Percentiles rank a stretch among this genome's conserved stretches.
phyloP scores from a whole-genome alignment of 2,329 filamentous ascomycete species.

The Truncatella angustata region DNA sequence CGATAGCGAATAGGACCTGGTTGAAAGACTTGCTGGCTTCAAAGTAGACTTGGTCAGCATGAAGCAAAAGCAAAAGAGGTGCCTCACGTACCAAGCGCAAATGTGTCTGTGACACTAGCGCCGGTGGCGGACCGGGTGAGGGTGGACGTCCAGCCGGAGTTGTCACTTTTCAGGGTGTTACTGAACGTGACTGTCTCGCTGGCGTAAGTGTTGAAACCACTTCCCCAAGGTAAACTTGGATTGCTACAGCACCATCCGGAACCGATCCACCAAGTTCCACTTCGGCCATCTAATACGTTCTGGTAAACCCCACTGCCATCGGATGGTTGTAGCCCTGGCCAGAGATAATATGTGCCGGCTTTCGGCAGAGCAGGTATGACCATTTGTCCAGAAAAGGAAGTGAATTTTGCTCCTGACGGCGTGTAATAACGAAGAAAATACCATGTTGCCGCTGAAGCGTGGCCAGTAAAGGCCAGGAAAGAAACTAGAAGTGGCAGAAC shows the following conservation, averaged over 20 bases:
- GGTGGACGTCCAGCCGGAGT: slow-evolving; percentile 32
- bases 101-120: slow-evolving; percentile 28
- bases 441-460: slow-evolving; percentile 29
- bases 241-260: slow-evolving; percentile 33
- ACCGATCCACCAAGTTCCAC: slow-evolving; percentile 39
- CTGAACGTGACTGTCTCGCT: slow-evolving; percentile 32
- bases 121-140: slow-evolving; percentile 28
- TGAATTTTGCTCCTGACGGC: slow-evolving; percentile 31
- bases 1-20: slow-evolving; percentile 39
- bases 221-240: slow-evolving; percentile 35
- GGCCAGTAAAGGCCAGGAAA: slow-evolving; percentile 23
- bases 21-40: slow-evolving; percentile 36
- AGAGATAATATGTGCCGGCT: slow-evolving; percentile 38
- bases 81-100: slow-evolving; percentile 28
- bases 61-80: slow-evolving; percentile 22
- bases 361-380: slow-evolving; percentile 26
- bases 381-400: slow-evolving; percentile 29
- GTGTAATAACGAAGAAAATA: slow-evolving; percentile 33
- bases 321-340: slow-evolving; percentile 39
- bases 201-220: slow-evolving; percentile 34
- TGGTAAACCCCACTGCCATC: slow-evolving; percentile 40
- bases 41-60: slow-evolving; percentile 40
- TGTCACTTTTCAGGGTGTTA: slow-evolving; percentile 23
- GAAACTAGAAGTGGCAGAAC: slow-evolving; percentile 16
- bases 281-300: slow-evolving; percentile 38